Percentiles rank a stretch among this genome's conserved stretches.
Evolutionary conservation across 768 basidiomycete species (phyloP).

Genomic region (Lentinula aciculospora): DNA sequence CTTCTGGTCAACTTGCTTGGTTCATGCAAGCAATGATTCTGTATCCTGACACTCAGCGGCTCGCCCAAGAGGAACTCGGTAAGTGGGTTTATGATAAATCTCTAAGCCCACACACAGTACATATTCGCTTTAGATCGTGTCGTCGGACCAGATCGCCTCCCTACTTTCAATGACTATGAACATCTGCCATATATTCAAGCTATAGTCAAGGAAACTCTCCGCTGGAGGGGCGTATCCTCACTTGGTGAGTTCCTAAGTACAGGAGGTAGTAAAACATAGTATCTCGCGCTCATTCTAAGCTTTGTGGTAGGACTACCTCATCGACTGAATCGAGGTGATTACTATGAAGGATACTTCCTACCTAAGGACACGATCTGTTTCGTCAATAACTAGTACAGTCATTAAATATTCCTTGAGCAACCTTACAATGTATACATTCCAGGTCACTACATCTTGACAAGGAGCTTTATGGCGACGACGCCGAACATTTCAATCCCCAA

Average conservation of each 20-base stretch:
- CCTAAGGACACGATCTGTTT: no score
- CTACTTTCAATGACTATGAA: conserved; percentile 24
- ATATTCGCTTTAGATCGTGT: conserved; percentile 19
- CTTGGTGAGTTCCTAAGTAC: conserved; percentile 18
- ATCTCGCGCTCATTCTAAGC: neutral
- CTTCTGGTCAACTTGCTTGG: conserved; percentile 25
- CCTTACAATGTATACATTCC: neutral
- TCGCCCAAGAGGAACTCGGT: conserved; percentile 28
- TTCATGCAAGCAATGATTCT: conserved; percentile 31
- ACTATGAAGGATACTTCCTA: conserved; percentile 9
- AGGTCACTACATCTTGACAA: neutral
- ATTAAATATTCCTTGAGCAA: neutral
- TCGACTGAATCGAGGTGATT: conserved; percentile 6
- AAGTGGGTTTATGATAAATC: neutral
- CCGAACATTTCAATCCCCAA: neutral
- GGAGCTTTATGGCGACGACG: neutral
- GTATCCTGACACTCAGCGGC: conserved; percentile 26
- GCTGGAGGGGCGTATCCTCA: conserved; percentile 26
- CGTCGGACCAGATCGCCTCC: conserved; percentile 25
- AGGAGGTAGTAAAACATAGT: no score
- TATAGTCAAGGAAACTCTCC: conserved; percentile 28
- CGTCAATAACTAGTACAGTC: conserved; percentile 6
- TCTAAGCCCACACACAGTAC: neutral
- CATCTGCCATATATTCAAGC: conserved; percentile 28
- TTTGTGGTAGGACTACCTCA: neutral